Percentiles rank a stretch among this genome's conserved stretches.
phyloP scores from a whole-genome alignment of 225 moss, liverwort and hornwort species.

The Sphagnum tenellum region DNA sequence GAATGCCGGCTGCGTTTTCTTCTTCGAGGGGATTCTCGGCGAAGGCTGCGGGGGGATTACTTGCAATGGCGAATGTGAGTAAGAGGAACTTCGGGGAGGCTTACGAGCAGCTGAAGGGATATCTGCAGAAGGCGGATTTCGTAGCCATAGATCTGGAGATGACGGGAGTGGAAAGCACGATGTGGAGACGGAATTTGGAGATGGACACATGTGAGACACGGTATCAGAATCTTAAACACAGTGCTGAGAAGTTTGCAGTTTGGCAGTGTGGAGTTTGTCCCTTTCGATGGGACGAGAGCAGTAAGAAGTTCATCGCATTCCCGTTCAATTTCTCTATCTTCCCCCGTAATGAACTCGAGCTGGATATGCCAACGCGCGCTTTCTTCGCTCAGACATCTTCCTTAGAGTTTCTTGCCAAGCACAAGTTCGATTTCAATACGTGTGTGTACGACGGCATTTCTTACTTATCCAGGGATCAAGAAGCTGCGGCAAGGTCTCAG shows the following conservation, averaged over 20 bases:
- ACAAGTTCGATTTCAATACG: conserved; percentile 86
- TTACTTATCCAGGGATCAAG: conserved; percentile 73
- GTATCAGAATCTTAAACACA: conserved; percentile 80
- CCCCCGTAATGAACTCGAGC: conserved; percentile 65
- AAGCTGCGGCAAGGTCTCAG: conserved; percentile 41
- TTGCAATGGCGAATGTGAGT: conserved; percentile 78
- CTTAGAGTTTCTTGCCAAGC: conserved; percentile 80
- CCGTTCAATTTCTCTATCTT: conserved; percentile 84
- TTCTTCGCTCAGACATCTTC: conserved; percentile 67
- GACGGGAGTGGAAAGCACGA: conserved; percentile 79
- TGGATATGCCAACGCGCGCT: conserved; percentile 53
- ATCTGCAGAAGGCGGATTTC: conserved; percentile 55
- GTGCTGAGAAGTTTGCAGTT: conserved; percentile 87
- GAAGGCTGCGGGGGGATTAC: conserved; percentile 10
- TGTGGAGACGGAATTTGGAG: conserved; percentile 67
- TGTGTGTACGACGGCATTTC: conserved; percentile 82
- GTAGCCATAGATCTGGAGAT: conserved; percentile 88
- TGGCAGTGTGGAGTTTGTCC: conserved; percentile 95
- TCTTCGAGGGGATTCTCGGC: neutral
- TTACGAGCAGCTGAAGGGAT: conserved; percentile 48
- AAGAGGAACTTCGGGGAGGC: conserved; percentile 57
- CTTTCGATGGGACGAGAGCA: conserved; percentile 63
- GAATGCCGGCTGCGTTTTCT: too few species aligned
- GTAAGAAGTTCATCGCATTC: conserved; percentile 67
- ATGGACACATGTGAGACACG: conserved; percentile 65